These are phyloP conservation scores for Erysimum cheiranthoides DNA, from an alignment of 345 rosid species.

Conservation along the genomic window DNA sequence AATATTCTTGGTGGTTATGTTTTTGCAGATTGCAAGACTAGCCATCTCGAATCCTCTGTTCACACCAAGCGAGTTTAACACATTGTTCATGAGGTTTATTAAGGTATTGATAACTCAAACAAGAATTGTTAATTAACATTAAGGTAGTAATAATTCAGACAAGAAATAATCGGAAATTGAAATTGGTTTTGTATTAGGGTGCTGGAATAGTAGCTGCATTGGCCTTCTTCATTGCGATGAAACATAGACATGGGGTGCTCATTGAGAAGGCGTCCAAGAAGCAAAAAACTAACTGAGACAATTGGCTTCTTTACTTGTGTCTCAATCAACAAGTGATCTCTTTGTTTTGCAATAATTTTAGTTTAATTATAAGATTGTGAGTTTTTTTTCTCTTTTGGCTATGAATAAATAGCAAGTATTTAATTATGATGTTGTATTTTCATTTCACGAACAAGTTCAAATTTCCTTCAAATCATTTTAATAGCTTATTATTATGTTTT, in stretches of 20 bases:
- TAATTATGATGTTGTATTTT: not conserved
- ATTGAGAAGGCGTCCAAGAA: not conserved
- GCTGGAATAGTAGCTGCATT: constrained; percentile 34
- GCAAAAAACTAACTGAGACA: not conserved
- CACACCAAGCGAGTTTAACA: constrained; percentile 32
- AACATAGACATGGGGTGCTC: constrained; percentile 23
- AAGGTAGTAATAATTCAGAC: not conserved
- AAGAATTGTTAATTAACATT: not conserved
- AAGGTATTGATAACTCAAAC: constrained; percentile 24
- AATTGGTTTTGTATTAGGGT: constrained; percentile 21
- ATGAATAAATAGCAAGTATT: not conserved
- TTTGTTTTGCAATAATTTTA: not conserved
- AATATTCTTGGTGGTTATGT: not conserved
- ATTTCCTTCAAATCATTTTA: no score
- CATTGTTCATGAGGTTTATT: constrained; percentile 29
- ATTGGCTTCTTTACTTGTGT: not conserved
- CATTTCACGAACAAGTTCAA: not conserved
- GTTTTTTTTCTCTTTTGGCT: not conserved
- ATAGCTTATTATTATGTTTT: not conserved
- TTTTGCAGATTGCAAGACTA: constrained; percentile 30
- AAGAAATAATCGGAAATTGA: not conserved
- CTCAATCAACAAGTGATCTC: not conserved
- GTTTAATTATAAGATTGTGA: not conserved
- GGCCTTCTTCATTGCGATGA: constrained; percentile 35
- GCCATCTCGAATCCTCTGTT: constrained; percentile 38